Evolutionary conservation across 2,329 filamentous ascomycete species (phyloP).

Genomic region (Whalleya microplaca): DNA sequence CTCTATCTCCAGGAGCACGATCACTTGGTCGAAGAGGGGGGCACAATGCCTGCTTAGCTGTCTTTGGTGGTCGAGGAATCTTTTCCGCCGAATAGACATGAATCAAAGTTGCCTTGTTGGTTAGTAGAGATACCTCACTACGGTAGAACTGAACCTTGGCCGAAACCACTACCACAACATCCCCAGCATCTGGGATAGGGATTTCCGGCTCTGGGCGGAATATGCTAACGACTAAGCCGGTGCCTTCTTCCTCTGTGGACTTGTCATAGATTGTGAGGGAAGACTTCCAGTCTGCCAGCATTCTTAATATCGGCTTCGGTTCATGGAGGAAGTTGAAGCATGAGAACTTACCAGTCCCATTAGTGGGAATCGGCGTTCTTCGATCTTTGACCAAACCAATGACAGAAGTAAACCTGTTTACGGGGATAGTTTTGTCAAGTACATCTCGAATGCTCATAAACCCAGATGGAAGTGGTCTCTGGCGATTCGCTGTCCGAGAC

Average conservation of each 20-base stretch:
- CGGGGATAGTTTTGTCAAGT: constrained; percentile 42
- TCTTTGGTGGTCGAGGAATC: constrained; percentile 45
- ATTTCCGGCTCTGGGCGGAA: constrained; percentile 59
- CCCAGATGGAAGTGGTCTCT: constrained; percentile 31
- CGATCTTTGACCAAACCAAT: constrained; percentile 74
- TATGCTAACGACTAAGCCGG: constrained; percentile 56
- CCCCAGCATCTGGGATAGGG: constrained; percentile 54
- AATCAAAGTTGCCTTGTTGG: constrained; percentile 47
- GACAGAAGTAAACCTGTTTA: constrained; percentile 53
- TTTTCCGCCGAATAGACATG: constrained; percentile 46
- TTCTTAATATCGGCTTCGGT: constrained; percentile 12
- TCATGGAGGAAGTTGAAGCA: background rate
- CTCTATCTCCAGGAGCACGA: constrained; percentile 31
- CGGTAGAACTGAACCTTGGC: constrained; percentile 51
- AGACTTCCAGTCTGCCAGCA: constrained; percentile 60
- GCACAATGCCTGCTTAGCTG: constrained; percentile 41
- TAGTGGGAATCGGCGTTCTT: constrained; percentile 55
- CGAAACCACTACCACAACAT: constrained; percentile 67
- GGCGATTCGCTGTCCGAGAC: constrained; percentile 6
- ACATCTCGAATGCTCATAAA: constrained; percentile 49
- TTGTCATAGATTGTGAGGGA: constrained; percentile 64
- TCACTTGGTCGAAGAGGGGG: constrained; percentile 9
- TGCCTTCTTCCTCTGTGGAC: constrained; percentile 50
- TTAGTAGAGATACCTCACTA: constrained; percentile 47
- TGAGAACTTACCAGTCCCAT: constrained; percentile 50